Conservation (phyloP, 768 basidiomycete species). For the Sistotremastrum suecicum region DNA sequence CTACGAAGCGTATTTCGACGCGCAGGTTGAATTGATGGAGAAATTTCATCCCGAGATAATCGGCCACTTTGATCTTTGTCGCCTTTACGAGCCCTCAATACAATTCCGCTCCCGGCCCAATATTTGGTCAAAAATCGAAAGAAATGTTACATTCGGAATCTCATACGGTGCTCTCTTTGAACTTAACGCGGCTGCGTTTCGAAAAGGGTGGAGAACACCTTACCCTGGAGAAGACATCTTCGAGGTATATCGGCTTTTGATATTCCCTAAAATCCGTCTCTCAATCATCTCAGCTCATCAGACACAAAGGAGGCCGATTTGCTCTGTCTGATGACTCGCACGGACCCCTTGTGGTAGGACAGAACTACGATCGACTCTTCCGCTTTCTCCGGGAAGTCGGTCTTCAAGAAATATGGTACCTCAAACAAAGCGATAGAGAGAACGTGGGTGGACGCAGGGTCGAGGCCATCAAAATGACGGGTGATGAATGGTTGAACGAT, state of each 20-base stretch:
- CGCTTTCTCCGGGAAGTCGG: slow-evolving; percentile 51
- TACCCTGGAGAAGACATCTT: slow-evolving; percentile 77
- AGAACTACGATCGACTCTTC: slow-evolving; percentile 60
- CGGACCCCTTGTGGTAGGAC: slow-evolving; percentile 73
- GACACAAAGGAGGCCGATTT: slow-evolving; percentile 55
- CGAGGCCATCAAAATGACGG: too few species aligned
- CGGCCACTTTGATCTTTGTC: slow-evolving; percentile 88
- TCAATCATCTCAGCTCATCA: slow-evolving; percentile 41
- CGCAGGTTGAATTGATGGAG: slow-evolving; percentile 58
- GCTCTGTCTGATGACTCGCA: slow-evolving; percentile 94
- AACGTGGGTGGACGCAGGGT: not conserved
- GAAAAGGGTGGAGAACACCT: slow-evolving; percentile 77
- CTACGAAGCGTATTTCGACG: slow-evolving; percentile 57
- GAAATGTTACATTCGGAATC: slow-evolving; percentile 63
- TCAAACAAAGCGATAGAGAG: slow-evolving; percentile 18
- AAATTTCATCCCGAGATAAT: slow-evolving; percentile 76
- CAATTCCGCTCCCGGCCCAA: slow-evolving; percentile 38
- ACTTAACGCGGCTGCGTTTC: slow-evolving; percentile 80
- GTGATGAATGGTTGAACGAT: too few species aligned
- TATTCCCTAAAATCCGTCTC: slow-evolving; percentile 2
- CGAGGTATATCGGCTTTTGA: slow-evolving; percentile 30
- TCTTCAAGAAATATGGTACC: slow-evolving; percentile 52
- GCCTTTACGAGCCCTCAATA: slow-evolving; percentile 62
- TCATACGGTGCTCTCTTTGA: slow-evolving; percentile 88
- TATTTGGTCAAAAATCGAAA: slow-evolving; percentile 49